Percentiles rank a stretch among this genome's conserved stretches.
These are phyloP conservation scores for Tanacetum coccineum DNA, from an alignment of 129 eudicot genomes.

Conservation along the genomic window DNA sequence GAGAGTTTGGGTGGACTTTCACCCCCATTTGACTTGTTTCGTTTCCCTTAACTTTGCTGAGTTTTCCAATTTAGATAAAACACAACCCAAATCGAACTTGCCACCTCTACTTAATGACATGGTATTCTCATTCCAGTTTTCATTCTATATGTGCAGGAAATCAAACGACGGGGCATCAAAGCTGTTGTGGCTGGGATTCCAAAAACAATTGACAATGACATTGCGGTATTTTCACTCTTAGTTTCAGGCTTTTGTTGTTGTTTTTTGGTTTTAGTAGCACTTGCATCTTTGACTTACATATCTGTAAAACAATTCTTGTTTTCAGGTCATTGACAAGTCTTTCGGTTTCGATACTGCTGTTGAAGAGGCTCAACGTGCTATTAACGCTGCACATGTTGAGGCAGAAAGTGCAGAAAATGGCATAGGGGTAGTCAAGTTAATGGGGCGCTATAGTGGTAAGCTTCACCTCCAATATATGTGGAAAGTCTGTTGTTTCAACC, in stretches of 20 bases:
- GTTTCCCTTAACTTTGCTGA: no score
- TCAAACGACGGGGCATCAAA: conserved; percentile 67
- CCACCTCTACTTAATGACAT: no score
- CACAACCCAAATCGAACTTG: neutral
- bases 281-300: neutral
- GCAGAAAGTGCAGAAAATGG: conserved; percentile 92
- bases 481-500: neutral
- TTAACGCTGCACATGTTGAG: conserved; percentile 96
- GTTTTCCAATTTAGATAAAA: no score
- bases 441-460: neutral
- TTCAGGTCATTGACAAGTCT: conserved; percentile 81
- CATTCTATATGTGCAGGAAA: conserved; percentile 48
- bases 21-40: no score
- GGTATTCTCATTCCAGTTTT: neutral
- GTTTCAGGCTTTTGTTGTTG: neutral
- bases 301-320: conserved; percentile 24
- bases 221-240: conserved; percentile 43
- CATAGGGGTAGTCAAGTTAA: conserved; percentile 70
- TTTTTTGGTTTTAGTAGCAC: neutral
- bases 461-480: neutral
- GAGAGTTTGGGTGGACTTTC: neutral
- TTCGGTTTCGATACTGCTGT: conserved; percentile 99
- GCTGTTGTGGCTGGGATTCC: conserved; percentile 88
- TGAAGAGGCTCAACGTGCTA: conserved; percentile 98
- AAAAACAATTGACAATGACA: conserved; percentile 80